Conservation (phyloP, 495 filamentous ascomycete species). For the Penicillium malachiteum region DNA sequence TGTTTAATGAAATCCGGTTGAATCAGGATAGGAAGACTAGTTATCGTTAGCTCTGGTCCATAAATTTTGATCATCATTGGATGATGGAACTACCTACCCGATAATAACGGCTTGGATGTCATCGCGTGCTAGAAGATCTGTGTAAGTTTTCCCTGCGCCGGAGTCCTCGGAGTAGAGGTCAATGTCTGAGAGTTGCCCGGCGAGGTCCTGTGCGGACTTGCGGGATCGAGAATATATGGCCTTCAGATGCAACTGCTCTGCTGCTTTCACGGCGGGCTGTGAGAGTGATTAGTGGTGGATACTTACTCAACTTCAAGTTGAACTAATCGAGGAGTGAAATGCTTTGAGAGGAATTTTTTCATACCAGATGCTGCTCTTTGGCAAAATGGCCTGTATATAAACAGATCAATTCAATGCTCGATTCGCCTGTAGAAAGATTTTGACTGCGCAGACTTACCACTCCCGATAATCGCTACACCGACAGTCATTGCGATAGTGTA, state of each 20-base stretch:
- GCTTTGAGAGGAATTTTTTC: neutral
- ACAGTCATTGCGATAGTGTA: constrained; percentile 23
- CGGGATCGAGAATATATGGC: constrained; percentile 63
- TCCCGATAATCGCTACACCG: constrained; percentile 68
- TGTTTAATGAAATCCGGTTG: constrained; percentile 39
- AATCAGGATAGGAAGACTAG: constrained; percentile 35
- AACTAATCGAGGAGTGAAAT: constrained; percentile 17
- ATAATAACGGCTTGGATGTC: constrained; percentile 73
- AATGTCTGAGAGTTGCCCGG: constrained; percentile 34
- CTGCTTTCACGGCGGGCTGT: constrained; percentile 53
- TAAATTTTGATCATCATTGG: neutral
- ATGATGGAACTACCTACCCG: constrained; percentile 41
- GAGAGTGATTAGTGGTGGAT: constrained; percentile 13
- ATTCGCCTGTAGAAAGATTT: neutral
- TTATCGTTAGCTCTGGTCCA: constrained; percentile 28
- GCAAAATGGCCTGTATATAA: constrained; percentile 48
- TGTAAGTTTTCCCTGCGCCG: constrained; percentile 48
- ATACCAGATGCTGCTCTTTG: constrained; percentile 43
- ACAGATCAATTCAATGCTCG: neutral
- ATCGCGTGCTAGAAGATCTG: constrained; percentile 59
- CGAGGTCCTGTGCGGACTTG: constrained; percentile 47
- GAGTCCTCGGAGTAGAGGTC: constrained; percentile 65
- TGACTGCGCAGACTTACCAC: constrained; percentile 45
- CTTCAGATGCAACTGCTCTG: constrained; percentile 48
- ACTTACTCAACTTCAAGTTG: neutral